Percentiles rank a stretch among this genome's conserved stretches.
Conservation (phyloP, 176 grass and related monocot genomes). For the Areca catechu region DNA sequence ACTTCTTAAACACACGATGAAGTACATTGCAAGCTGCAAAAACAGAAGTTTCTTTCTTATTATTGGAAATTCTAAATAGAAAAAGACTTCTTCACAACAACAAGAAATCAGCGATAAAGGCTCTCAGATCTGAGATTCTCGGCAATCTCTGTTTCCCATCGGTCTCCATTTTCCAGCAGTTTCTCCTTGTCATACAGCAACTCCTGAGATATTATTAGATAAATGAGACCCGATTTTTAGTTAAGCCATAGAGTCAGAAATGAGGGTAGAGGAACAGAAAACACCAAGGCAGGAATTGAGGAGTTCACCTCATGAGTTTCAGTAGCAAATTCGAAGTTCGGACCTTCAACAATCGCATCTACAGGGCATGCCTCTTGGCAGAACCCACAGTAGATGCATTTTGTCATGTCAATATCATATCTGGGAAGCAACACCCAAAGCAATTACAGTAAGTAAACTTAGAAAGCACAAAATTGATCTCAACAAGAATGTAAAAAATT, state of each 20-base stretch:
- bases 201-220: conserved; percentile 42
- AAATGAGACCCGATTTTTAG: not conserved
- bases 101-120: conserved; percentile 60
- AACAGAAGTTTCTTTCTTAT: too few species aligned
- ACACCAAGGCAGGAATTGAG: too few species aligned
- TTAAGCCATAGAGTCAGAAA: too few species aligned
- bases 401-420: conserved; percentile 89
- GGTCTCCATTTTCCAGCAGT: conserved; percentile 84
- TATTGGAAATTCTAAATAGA: too few species aligned
- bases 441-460: too few species aligned
- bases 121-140: conserved; percentile 84
- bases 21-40: too few species aligned
- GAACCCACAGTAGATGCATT: conserved; percentile 99
- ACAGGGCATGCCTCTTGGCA: conserved; percentile 98
- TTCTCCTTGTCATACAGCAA: conserved; percentile 99
- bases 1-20: too few species aligned
- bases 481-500: too few species aligned
- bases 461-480: too few species aligned
- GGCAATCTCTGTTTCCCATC: conserved; percentile 96
- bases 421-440: too few species aligned
- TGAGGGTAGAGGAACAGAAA: too few species aligned
- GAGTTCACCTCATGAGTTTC: conserved; percentile 85
- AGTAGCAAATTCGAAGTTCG: conserved; percentile 97
- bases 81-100: too few species aligned
- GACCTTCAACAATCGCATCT: conserved; percentile 95